A percentile compares a stretch with the other conserved stretches of the same genome.
Conservation (phyloP, 2,329 filamentous ascomycete genomes). For the Leptographium flavum region DNA sequence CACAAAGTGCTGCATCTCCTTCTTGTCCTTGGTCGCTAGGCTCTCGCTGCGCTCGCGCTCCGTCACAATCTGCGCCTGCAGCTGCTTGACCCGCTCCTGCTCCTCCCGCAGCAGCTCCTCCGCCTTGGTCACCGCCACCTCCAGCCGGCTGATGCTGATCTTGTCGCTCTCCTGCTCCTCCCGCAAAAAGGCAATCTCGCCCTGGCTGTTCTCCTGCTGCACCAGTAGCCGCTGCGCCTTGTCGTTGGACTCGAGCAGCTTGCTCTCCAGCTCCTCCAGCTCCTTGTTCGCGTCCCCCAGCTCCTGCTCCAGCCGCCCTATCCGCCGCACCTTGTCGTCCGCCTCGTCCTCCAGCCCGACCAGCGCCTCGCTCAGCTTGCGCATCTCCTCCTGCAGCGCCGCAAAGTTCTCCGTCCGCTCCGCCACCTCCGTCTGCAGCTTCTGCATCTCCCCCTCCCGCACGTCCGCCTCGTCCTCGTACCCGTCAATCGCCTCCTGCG, state of each 20-base stretch:
- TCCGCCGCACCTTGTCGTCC: conserved; percentile 60
- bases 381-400: conserved; percentile 87
- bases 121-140: conserved; percentile 66
- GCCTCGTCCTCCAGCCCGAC: conserved; percentile 83
- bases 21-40: conserved; percentile 77
- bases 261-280: conserved; percentile 71
- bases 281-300: conserved; percentile 74
- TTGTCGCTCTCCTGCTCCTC: conserved; percentile 97
- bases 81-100: conserved; percentile 57
- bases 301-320: conserved; percentile 72
- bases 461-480: conserved; percentile 61
- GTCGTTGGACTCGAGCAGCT: conserved; percentile 68
- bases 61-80: conserved; percentile 60
- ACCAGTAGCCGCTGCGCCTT: conserved; percentile 82
- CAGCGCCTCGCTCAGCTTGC: conserved; percentile 74
- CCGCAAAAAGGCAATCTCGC: conserved; percentile 84
- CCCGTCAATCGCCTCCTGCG: conserved; percentile 50
- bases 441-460: conserved; percentile 55
- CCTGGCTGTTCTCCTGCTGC: conserved; percentile 82
- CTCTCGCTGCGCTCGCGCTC: conserved; percentile 80
- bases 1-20: conserved; percentile 85
- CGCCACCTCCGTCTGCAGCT: conserved; percentile 55
- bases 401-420: conserved; percentile 77
- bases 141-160: conserved; percentile 90
- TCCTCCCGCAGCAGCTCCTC: conserved; percentile 73